Evolutionary conservation across 768 basidiomycete species (phyloP).

Genomic region (Suillus tomentosus): DNA sequence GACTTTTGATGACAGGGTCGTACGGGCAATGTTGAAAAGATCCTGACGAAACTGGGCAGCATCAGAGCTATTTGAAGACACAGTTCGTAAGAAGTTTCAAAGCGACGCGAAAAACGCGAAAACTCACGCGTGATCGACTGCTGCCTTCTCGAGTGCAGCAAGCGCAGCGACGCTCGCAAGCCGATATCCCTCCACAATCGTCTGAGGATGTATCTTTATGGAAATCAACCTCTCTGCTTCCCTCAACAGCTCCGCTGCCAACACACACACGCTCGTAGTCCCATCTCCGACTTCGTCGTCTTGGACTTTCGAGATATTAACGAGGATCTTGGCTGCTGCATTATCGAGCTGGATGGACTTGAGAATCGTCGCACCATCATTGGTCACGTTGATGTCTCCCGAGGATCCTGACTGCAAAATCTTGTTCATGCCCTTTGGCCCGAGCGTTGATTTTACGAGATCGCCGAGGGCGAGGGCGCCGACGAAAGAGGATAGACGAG

Average conservation of each 20-base stretch:
- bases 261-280: slow-evolving; percentile 87
- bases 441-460: slow-evolving; percentile 97
- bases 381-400: slow-evolving; percentile 95
- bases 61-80: slow-evolving; percentile 56
- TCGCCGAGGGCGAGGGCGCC: slow-evolving; percentile 97
- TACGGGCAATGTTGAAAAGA: slow-evolving; percentile 94
- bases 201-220: slow-evolving; percentile 95
- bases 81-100: not conserved
- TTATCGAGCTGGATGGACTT: slow-evolving; percentile 98
- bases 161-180: slow-evolving; percentile 88
- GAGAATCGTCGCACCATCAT: slow-evolving; percentile 98
- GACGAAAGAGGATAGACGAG: slow-evolving; percentile 96
- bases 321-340: slow-evolving; percentile 97
- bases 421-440: slow-evolving; percentile 99
- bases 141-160: slow-evolving; percentile 78
- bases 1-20: slow-evolving; percentile 95
- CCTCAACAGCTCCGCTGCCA: slow-evolving; percentile 87
- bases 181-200: slow-evolving; percentile 95
- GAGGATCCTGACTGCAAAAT: slow-evolving; percentile 91
- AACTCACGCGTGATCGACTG: slow-evolving; percentile 81
- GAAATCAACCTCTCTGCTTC: slow-evolving; percentile 95
- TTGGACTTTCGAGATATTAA: slow-evolving; percentile 99
- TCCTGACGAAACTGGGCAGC: slow-evolving; percentile 79
- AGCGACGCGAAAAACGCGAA: not conserved
- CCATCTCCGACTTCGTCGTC: slow-evolving; percentile 99